Evolutionary conservation across 352 stramenopile species (phyloP).

Genomic region (Blastocystis hominis): DNA sequence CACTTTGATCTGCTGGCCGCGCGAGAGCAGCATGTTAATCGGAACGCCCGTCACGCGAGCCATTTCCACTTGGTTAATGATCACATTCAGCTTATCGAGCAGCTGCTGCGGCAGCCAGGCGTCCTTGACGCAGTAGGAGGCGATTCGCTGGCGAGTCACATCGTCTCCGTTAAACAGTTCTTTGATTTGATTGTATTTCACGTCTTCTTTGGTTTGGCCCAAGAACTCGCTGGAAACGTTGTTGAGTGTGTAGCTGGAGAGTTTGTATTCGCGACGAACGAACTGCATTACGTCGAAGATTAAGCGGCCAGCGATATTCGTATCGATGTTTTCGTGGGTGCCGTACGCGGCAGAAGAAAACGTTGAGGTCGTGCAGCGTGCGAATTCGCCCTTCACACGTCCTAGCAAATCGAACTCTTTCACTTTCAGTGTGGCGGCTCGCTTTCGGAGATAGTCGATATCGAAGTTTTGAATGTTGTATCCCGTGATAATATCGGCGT

Average conservation of each 20-base stretch:
- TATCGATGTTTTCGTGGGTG: slow-evolving; percentile 93
- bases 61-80: slow-evolving; percentile 99
- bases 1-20: slow-evolving; percentile 95
- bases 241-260: slow-evolving; percentile 97
- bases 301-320: slow-evolving; percentile 87
- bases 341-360: slow-evolving; percentile 93
- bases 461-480: slow-evolving; percentile 99
- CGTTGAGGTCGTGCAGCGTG: slow-evolving; percentile 89
- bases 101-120: slow-evolving; percentile 85
- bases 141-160: slow-evolving; percentile 89
- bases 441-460: slow-evolving; percentile 93
- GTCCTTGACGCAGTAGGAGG: slow-evolving; percentile 99
- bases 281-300: slow-evolving; percentile 97
- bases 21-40: slow-evolving; percentile 89
- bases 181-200: slow-evolving; percentile 96
- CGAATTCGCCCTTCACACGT: slow-evolving; percentile 74
- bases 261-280: slow-evolving; percentile 97
- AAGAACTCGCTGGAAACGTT: slow-evolving; percentile 92
- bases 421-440: slow-evolving; percentile 82
- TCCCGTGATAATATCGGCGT: slow-evolving; percentile 96
- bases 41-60: slow-evolving; percentile 93
- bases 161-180: slow-evolving; percentile 84
- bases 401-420: slow-evolving; percentile 70
- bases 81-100: slow-evolving; percentile 92
- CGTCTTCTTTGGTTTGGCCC: slow-evolving; percentile 96